Percentiles rank a stretch among this genome's conserved stretches.
Evolutionary conservation across 2,329 filamentous ascomycete species (phyloP).

Genomic region (Penicillium sp.): DNA sequence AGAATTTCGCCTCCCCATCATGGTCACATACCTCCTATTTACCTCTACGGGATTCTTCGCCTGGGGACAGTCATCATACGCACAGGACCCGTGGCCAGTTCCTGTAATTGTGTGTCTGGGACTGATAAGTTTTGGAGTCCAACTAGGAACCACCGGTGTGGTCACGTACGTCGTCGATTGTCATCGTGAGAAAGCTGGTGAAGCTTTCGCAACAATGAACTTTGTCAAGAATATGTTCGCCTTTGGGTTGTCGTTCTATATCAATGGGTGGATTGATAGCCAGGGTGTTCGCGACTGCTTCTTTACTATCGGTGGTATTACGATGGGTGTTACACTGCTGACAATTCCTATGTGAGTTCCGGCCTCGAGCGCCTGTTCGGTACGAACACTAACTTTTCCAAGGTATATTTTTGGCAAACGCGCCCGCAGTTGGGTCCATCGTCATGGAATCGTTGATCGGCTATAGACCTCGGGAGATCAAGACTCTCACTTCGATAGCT

Average conservation of each 20-base stretch:
- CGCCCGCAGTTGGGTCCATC: conserved; percentile 21
- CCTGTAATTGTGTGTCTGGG: conserved; percentile 38
- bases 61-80: conserved; percentile 30
- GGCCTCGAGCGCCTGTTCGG: too few relatives aligned
- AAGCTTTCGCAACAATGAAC: conserved; percentile 40
- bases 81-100: conserved; percentile 30
- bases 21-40: conserved; percentile 33
- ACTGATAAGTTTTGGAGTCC: conserved; percentile 36
- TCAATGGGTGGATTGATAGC: conserved; percentile 39
- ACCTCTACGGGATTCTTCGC: conserved; percentile 39
- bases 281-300: conserved; percentile 39
- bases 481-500: neutral
- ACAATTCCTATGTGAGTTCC: conserved; percentile 32
- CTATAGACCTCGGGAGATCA: neutral
- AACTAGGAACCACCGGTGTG: conserved; percentile 37
- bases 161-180: conserved; percentile 41
- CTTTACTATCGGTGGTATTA: conserved; percentile 39
- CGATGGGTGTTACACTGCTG: conserved; percentile 27
- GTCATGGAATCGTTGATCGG: conserved; percentile 17
- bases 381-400: neutral
- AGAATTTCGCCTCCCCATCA: conserved; percentile 40
- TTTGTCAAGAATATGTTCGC: conserved; percentile 41
- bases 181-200: conserved; percentile 37
- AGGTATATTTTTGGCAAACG: conserved; percentile 25
- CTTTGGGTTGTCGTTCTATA: conserved; percentile 40